Percentiles rank a stretch among this genome's conserved stretches.
Conservation (phyloP, 106 monocot genomes). For the Hemerocallis citrina region DNA sequence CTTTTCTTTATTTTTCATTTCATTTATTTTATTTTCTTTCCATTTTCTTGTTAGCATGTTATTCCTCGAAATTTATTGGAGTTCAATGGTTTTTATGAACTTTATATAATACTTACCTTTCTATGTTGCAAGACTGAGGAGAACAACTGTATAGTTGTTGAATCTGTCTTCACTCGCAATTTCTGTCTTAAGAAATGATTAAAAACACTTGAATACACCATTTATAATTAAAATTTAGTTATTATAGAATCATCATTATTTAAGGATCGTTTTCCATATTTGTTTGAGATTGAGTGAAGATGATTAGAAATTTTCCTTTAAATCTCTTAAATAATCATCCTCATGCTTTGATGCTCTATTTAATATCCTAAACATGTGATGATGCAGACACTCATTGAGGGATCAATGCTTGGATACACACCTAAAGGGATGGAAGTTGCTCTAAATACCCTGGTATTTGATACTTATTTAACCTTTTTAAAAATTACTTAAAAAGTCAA, state of each 20-base stretch:
- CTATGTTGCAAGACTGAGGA: too few species aligned
- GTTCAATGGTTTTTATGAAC: too few species aligned
- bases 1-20: too few species aligned
- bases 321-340: neutral
- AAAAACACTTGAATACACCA: too few species aligned
- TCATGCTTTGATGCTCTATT: neutral
- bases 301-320: neutral
- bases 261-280: neutral
- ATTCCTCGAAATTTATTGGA: too few species aligned
- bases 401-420: constrained; percentile 81
- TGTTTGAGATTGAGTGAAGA: neutral
- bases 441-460: constrained; percentile 58
- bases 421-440: constrained; percentile 88
- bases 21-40: too few species aligned
- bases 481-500: neutral
- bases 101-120: too few species aligned
- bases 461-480: neutral
- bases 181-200: too few species aligned
- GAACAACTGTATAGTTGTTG: too few species aligned
- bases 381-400: constrained; percentile 64
- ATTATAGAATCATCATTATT: neutral
- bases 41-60: too few species aligned
- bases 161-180: too few species aligned
- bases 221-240: too few species aligned
- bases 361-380: neutral